Evolutionary conservation across 2,329 filamentous ascomycete species (phyloP), one percentile per base, ranked within the genome.

Genomic region (Calonectria honghensis): DNA sequence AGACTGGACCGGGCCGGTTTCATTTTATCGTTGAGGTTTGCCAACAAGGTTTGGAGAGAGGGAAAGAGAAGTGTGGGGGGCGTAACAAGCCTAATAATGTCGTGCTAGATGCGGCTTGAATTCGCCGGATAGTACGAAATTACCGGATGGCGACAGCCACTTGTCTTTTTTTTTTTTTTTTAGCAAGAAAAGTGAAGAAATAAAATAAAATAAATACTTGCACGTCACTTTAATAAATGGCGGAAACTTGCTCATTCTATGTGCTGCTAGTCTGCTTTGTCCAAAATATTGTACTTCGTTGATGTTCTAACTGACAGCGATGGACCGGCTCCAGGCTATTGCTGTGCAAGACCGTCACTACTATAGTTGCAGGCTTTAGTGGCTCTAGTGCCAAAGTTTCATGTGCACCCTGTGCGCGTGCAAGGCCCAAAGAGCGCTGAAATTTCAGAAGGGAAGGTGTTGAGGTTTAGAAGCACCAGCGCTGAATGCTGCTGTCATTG

Each of bases 1-100:
- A 27, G 48, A 48, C 27, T 59, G 52, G 37, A 10, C 66, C 66
- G 66, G 66, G 52, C 67, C 67, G 67, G 67, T 20, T 68, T 37
- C 10, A 24, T 39, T 51, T 37, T 41, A 61, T 39, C 27, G 27
- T 29, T 54, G 41, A 20, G 41, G 18, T 48, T n/a, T 48, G n/a
- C 41, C 18, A 61, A 32, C 24, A 59, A n/a, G 29, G 67, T 61
- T 61, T 50, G 18, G 9, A n/a, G 52, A 37, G 13, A 41, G 18
- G 39, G 39, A 45, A 18, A 20, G 13, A 16, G 41, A 48, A 45
- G 18, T 48, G 41, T 48, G 41, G 41, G 20, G 11, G 39, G 39
- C 39, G 6, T 16, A 20, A 41, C 39, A 41, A 6, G 6, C 39
- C 16, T 18, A 4, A 14, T 18, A 4, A 14, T 14, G 39, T 16